phyloP scores from a whole-genome alignment of 306 rosid species.

The Cucumis cinereus region DNA sequence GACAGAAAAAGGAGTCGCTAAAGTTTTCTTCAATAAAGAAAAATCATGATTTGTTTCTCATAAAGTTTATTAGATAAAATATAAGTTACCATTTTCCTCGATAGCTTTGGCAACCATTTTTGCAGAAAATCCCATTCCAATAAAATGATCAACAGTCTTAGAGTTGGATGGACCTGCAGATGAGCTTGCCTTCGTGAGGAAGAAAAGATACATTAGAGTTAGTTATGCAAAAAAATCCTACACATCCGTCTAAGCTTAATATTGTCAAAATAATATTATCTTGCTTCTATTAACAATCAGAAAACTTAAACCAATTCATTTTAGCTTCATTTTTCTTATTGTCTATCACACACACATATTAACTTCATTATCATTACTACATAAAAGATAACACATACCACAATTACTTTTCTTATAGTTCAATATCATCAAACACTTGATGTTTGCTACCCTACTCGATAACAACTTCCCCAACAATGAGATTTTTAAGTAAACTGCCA shows the following conservation, averaged over 20 bases:
- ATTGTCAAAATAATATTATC: neutral
- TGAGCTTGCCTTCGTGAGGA: slow-evolving; percentile 42
- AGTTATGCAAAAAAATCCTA: slow-evolving; percentile 11
- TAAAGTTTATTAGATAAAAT: neutral
- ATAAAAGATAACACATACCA: neutral
- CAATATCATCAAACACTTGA: neutral
- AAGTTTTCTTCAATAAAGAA: neutral
- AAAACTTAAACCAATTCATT: neutral
- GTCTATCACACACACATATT: neutral
- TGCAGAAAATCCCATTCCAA: slow-evolving; percentile 67
- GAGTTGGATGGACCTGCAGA: slow-evolving; percentile 50
- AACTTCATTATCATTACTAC: neutral
- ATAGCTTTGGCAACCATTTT: slow-evolving; percentile 67
- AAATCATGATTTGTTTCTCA: neutral
- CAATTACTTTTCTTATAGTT: neutral
- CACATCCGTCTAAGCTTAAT: neutral
- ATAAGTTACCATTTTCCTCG: slow-evolving; percentile 55
- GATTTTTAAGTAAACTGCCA: neutral
- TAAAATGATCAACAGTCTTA: slow-evolving; percentile 51
- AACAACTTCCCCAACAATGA: neutral
- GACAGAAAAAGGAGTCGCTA: neutral
- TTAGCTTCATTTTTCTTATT: neutral
- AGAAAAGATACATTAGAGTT: slow-evolving; percentile 11
- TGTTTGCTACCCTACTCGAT: neutral
- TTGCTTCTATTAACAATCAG: neutral